phyloP scores from a whole-genome alignment of 1,284 basidiomycete species.

The Wolfiporia cocos region DNA sequence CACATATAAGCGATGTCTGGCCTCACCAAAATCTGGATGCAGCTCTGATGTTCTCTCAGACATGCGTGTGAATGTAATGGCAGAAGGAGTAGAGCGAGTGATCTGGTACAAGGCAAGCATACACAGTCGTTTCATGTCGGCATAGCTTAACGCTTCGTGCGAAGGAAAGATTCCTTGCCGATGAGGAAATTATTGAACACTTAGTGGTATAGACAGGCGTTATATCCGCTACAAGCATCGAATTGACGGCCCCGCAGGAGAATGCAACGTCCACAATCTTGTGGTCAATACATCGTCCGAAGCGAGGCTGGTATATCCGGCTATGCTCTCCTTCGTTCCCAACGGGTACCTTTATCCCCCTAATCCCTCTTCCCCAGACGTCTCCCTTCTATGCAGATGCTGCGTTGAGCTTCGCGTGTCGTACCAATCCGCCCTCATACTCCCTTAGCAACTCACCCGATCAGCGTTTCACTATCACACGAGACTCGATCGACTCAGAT shows the following conservation, averaged over 20 bases:
- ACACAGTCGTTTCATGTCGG: not conserved
- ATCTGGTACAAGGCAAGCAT: constrained; percentile 68
- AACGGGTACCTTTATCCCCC: constrained; percentile 55
- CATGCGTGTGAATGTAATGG: constrained; percentile 56
- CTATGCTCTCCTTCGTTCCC: constrained; percentile 62
- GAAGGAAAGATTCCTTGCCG: constrained; percentile 68
- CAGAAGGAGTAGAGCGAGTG: constrained; percentile 51
- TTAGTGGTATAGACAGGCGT: too few relatives aligned
- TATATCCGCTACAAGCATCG: too few relatives aligned
- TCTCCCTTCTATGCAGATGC: constrained; percentile 55
- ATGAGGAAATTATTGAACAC: constrained; percentile 70
- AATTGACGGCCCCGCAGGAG: too few relatives aligned
- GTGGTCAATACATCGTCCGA: constrained; percentile 72
- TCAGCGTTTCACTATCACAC: constrained; percentile 8
- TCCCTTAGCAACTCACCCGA: constrained; percentile 7
- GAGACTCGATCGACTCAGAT: constrained; percentile 27
- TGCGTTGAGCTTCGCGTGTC: constrained; percentile 55
- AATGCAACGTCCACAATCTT: constrained; percentile 55
- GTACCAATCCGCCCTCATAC: constrained; percentile 36
- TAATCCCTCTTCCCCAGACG: constrained; percentile 48
- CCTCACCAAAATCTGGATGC: too few relatives aligned
- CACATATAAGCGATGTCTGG: too few relatives aligned
- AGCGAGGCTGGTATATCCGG: constrained; percentile 76
- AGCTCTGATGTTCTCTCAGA: constrained; percentile 75
- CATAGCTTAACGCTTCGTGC: constrained; percentile 13